Conservation (phyloP, 192 early-diverging fungal genomes). For the Backusella tarrabulga region DNA sequence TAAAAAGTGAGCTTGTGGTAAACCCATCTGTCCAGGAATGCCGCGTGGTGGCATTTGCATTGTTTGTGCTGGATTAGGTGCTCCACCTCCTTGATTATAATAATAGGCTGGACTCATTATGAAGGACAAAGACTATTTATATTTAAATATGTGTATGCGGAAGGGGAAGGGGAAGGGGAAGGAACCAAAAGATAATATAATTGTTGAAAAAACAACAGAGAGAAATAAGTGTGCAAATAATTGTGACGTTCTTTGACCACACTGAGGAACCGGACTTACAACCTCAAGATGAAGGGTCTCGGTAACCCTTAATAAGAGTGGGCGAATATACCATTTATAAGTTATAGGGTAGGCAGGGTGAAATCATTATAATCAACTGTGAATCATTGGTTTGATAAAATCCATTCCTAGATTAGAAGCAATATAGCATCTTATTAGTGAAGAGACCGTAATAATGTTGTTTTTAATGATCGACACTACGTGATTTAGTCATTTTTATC, state of each 20-base stretch:
- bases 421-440: too few species aligned
- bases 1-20: not conserved
- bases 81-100: not conserved
- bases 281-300: too few species aligned
- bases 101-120: conserved; percentile 22
- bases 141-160: not conserved
- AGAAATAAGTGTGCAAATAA: not conserved
- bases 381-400: too few species aligned
- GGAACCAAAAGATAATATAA: not conserved
- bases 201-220: not conserved
- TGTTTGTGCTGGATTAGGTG: conserved; percentile 1
- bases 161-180: not conserved
- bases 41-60: not conserved
- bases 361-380: too few species aligned
- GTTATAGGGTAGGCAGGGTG: too few species aligned
- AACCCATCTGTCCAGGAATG: conserved; percentile 4
- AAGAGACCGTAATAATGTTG: too few species aligned
- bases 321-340: not conserved
- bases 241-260: not conserved
- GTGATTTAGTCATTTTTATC: too few species aligned
- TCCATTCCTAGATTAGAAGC: too few species aligned
- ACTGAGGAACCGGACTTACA: too few species aligned
- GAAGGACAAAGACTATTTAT: not conserved
- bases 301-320: too few species aligned
- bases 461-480: too few species aligned